Conservation (phyloP, 768 basidiomycete species). For the Hortiboletus campestris region DNA sequence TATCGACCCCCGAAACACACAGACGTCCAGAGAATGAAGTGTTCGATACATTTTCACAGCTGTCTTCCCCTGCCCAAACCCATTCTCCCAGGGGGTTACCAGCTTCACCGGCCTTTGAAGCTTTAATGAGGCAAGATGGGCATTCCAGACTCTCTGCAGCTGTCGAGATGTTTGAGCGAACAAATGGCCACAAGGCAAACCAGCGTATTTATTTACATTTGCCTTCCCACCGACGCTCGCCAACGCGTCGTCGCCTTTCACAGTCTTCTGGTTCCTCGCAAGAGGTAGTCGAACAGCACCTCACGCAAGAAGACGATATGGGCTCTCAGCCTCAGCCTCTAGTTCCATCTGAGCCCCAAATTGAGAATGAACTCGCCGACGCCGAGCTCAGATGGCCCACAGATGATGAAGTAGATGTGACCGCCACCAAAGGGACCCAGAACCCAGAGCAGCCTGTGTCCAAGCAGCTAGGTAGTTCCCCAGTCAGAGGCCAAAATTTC, state of each 20-base stretch:
- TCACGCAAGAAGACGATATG: slow-evolving; percentile 40
- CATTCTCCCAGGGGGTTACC: slow-evolving; percentile 14
- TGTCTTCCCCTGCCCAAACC: slow-evolving; percentile 20
- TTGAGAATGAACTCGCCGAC: slow-evolving; percentile 9
- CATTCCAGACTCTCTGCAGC: slow-evolving; percentile 10
- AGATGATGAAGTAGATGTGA: slow-evolving; percentile 18
- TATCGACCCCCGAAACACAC: not conserved
- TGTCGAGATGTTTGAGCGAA: slow-evolving; percentile 21
- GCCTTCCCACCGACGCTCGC: slow-evolving; percentile 4
- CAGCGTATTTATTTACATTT: not conserved
- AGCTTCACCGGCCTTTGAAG: slow-evolving; percentile 22
- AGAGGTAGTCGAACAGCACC: slow-evolving; percentile 45
- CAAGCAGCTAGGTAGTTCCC: not conserved
- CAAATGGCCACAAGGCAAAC: slow-evolving; percentile 1
- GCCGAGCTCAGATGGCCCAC: slow-evolving; percentile 29
- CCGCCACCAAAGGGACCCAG: not conserved
- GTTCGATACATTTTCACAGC: slow-evolving; percentile 18
- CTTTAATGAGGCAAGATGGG: slow-evolving; percentile 8
- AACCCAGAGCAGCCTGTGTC: not conserved
- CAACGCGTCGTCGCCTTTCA: slow-evolving; percentile 15
- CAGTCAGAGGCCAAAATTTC: slow-evolving; percentile 14
- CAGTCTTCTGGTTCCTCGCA: slow-evolving; percentile 37
- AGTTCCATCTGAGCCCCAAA: not conserved
- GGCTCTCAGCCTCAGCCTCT: slow-evolving; percentile 6
- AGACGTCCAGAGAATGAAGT: not conserved